Conservation (phyloP, 805 yeast species). For the Saccharomycopsis guyanensis region DNA sequence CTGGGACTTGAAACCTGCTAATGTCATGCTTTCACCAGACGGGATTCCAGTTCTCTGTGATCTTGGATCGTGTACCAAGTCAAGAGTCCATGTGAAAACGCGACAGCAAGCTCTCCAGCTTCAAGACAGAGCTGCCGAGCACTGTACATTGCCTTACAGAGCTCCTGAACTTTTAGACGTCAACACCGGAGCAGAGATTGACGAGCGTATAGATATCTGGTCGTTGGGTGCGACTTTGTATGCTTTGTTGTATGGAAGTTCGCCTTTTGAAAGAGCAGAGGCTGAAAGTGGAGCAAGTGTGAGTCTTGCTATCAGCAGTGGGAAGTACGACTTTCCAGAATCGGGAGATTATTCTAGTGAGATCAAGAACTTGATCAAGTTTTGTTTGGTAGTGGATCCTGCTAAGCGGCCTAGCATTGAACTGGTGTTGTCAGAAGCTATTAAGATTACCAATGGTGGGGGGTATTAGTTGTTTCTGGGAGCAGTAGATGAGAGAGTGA, state of each 20-base stretch:
- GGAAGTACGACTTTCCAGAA: conserved; percentile 39
- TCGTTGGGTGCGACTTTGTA: conserved; percentile 81
- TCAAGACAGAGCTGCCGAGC: conserved; percentile 77
- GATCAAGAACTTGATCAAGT: conserved; percentile 46
- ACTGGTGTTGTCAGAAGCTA: conserved; percentile 44
- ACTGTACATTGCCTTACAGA: conserved; percentile 77
- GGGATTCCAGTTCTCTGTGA: conserved; percentile 78
- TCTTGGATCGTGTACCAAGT: conserved; percentile 70
- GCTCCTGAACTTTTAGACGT: conserved; percentile 89
- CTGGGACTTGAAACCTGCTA: conserved; percentile 84
- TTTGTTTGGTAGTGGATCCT: conserved; percentile 60
- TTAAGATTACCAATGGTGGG: conserved; percentile 33
- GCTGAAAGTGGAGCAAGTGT: conserved; percentile 75
- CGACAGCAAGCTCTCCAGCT: conserved; percentile 67
- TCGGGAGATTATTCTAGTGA: conserved; percentile 39
- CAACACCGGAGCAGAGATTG: conserved; percentile 52
- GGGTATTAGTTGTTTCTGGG: too few species aligned
- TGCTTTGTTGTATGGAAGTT: conserved; percentile 64
- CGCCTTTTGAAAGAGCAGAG: conserved; percentile 86
- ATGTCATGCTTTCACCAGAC: conserved; percentile 68
- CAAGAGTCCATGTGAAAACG: conserved; percentile 44
- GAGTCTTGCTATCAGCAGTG: conserved; percentile 65
- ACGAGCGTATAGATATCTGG: conserved; percentile 84
- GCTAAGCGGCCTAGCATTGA: conserved; percentile 55
- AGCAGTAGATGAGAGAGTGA: too few species aligned